Percentiles rank a stretch among this genome's conserved stretches.
Conservation (phyloP, 306 rosid genomes). For the Mucuna pruriens region DNA sequence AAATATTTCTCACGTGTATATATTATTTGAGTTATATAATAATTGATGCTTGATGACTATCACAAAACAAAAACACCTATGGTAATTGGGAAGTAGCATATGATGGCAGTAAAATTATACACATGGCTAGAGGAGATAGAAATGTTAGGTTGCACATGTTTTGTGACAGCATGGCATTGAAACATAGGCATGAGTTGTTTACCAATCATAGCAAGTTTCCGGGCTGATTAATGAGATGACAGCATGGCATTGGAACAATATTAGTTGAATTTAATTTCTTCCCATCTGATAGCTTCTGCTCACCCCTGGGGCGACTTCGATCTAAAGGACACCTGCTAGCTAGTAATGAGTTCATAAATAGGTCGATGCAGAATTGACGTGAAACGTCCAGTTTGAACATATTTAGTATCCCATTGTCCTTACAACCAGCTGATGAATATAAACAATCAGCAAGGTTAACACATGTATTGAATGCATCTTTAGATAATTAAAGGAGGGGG, state of each 20-base stretch:
- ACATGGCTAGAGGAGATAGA: neutral
- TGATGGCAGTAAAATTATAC: neutral
- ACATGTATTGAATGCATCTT: neutral
- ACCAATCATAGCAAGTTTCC: conserved; percentile 62
- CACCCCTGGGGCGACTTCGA: no score
- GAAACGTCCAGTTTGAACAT: no score
- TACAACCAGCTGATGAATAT: conserved; percentile 64
- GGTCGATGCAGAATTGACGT: no score
- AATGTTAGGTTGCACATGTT: neutral
- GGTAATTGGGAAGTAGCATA: neutral
- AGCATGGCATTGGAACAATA: no score
- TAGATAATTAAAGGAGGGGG: neutral
- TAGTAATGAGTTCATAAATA: conserved; percentile 89
- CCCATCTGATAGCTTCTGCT: conserved; percentile 68
- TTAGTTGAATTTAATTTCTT: conserved; percentile 67
- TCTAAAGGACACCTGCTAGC: no score
- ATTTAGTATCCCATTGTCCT: conserved; percentile 97
- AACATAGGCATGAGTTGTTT: conserved; percentile 27
- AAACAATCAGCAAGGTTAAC: conserved; percentile 9
- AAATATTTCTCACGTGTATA: no score
- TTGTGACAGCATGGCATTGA: neutral
- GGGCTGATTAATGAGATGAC: no score
- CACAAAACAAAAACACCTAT: neutral
- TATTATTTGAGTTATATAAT: no score
- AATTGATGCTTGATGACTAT: no score